A percentile compares a stretch with the other conserved stretches of the same genome.
Evolutionary conservation across 2,329 filamentous ascomycete genomes (phyloP).

Genomic region (Sphaerulina vaccinii): DNA sequence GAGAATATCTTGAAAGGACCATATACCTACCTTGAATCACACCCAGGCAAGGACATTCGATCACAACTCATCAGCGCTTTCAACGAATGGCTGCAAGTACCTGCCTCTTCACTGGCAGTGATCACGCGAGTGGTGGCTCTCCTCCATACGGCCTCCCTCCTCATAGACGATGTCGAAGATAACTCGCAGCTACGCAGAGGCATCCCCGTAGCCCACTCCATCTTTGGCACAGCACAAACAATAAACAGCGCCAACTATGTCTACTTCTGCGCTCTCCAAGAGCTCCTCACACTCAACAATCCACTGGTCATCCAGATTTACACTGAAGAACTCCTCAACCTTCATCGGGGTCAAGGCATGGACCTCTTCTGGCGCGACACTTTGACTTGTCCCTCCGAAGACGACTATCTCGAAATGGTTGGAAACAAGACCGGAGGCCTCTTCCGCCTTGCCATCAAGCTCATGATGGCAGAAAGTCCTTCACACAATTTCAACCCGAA

Average conservation of each 20-base stretch:
- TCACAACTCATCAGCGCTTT: slow-evolving; percentile 77
- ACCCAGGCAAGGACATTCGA: slow-evolving; percentile 83
- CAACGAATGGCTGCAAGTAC: slow-evolving; percentile 76
- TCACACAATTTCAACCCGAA: slow-evolving; percentile 30
- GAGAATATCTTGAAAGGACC: slow-evolving; percentile 75
- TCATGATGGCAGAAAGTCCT: slow-evolving; percentile 76
- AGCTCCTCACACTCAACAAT: slow-evolving; percentile 69
- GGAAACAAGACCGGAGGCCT: slow-evolving; percentile 86
- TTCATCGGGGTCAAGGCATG: slow-evolving; percentile 86
- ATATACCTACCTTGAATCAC: slow-evolving; percentile 74
- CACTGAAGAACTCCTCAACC: slow-evolving; percentile 77
- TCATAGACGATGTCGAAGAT: slow-evolving; percentile 89
- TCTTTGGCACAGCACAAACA: slow-evolving; percentile 83
- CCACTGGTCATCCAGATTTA: slow-evolving; percentile 68
- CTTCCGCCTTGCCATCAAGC: slow-evolving; percentile 78
- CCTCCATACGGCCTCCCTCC: slow-evolving; percentile 79
- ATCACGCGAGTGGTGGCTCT: slow-evolving; percentile 80
- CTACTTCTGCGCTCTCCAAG: slow-evolving; percentile 76
- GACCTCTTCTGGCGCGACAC: slow-evolving; percentile 88
- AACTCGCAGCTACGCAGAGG: slow-evolving; percentile 73
- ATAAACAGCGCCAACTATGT: slow-evolving; percentile 91
- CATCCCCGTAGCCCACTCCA: slow-evolving; percentile 76
- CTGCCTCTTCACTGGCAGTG: slow-evolving; percentile 64
- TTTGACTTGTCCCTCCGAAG: slow-evolving; percentile 77
- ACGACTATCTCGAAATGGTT: slow-evolving; percentile 94